Conservation (phyloP, 2,329 filamentous ascomycete species). For the Pestalotiopsis sp. region DNA sequence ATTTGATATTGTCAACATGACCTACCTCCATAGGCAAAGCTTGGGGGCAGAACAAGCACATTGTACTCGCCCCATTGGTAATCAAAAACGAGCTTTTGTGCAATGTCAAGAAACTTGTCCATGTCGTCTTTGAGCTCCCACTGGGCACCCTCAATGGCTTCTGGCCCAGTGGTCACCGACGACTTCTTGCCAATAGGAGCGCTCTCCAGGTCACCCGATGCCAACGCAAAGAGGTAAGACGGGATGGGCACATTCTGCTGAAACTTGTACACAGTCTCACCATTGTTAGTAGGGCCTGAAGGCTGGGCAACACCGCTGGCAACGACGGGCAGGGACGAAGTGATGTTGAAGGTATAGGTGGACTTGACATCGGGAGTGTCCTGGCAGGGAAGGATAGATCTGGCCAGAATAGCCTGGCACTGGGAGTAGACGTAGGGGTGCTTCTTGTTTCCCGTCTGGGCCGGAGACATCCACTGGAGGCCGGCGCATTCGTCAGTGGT, state of each 20-base stretch:
- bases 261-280: constrained; percentile 76
- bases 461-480: constrained; percentile 91
- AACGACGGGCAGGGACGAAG: constrained; percentile 85
- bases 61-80: constrained; percentile 98
- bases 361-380: constrained; percentile 97
- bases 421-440: constrained; percentile 98
- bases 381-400: constrained; percentile 94
- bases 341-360: constrained; percentile 88
- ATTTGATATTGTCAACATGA: constrained; percentile 14
- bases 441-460: constrained; percentile 93
- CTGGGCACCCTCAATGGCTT: constrained; percentile 80
- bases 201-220: constrained; percentile 80
- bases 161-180: constrained; percentile 83
- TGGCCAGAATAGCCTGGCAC: constrained; percentile 93
- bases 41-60: constrained; percentile 84
- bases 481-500: constrained; percentile 91
- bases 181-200: constrained; percentile 88
- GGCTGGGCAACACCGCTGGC: constrained; percentile 76
- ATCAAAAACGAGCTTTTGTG: constrained; percentile 80
- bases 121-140: constrained; percentile 93
- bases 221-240: constrained; percentile 91
- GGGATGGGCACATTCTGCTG: constrained; percentile 92
- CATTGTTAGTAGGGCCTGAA: constrained; percentile 47
- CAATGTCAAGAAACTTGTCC: constrained; percentile 86
- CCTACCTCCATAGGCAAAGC: constrained; percentile 83